Evolutionary conservation across 139 green algal genomes (phyloP).

Genomic region (Tetraselmis striata): DNA sequence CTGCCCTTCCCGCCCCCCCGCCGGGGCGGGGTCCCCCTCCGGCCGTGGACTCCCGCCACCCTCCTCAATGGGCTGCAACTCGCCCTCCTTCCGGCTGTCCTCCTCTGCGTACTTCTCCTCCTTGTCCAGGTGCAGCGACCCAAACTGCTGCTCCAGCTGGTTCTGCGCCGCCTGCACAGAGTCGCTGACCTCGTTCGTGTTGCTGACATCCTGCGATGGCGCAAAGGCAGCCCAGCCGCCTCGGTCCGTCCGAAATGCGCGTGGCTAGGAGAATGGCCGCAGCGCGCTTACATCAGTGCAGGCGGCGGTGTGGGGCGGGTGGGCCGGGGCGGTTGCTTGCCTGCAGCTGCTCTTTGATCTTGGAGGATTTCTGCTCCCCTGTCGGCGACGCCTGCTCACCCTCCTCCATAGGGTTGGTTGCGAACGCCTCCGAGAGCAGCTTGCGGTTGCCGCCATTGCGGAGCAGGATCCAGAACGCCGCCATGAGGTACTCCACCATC

Average conservation of each 20-base stretch:
- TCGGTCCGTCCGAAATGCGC: too few species aligned
- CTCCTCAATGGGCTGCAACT: not conserved
- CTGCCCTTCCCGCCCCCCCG: not conserved
- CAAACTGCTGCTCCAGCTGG: not conserved
- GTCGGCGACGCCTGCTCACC: not conserved
- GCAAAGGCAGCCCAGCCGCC: too few species aligned
- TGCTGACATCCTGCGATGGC: not conserved
- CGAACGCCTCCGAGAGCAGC: slow-evolving; percentile 28
- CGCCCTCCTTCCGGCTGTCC: not conserved
- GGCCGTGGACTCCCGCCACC: not conserved
- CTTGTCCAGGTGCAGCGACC: not conserved
- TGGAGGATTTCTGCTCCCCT: not conserved
- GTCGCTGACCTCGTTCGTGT: not conserved
- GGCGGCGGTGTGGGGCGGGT: too few species aligned
- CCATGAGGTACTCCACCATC: slow-evolving; percentile 72
- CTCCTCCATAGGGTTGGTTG: not conserved
- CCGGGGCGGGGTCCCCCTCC: not conserved
- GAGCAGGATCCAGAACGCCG: slow-evolving; percentile 73
- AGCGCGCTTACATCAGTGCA: too few species aligned
- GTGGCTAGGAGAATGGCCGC: too few species aligned
- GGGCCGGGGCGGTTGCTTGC: not conserved
- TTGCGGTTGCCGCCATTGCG: slow-evolving; percentile 49
- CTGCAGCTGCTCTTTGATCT: not conserved
- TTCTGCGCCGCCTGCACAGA: not conserved
- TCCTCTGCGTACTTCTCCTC: not conserved